phyloP scores from a whole-genome alignment of 2,329 filamentous ascomycete genomes.

The Neopestalotiopsis sp. region DNA sequence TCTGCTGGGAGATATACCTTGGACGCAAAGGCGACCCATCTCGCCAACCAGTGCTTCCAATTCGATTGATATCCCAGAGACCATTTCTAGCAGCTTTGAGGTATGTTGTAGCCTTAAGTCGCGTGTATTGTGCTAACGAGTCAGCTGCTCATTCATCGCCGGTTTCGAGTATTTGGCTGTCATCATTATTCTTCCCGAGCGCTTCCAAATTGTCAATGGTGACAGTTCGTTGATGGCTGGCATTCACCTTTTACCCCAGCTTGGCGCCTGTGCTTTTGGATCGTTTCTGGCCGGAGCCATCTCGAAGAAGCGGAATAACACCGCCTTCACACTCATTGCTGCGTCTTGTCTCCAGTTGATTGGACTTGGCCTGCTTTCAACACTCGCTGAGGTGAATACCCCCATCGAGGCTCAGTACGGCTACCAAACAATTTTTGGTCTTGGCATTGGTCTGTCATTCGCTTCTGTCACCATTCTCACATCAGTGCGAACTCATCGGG shows the following conservation, averaged over 20 bases:
- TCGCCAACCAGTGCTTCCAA: constrained; percentile 61
- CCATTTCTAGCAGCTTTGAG: constrained; percentile 57
- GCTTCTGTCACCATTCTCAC: constrained; percentile 63
- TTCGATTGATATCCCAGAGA: constrained; percentile 50
- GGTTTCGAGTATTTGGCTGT: constrained; percentile 63
- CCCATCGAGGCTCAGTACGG: constrained; percentile 52
- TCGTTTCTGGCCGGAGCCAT: constrained; percentile 60
- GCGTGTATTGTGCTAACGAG: constrained; percentile 6
- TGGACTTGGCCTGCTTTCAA: constrained; percentile 56
- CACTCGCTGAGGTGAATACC: constrained; percentile 38
- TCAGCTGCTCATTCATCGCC: constrained; percentile 59
- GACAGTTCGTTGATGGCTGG: constrained; percentile 59
- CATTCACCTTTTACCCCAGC: constrained; percentile 62
- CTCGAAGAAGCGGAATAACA: constrained; percentile 59
- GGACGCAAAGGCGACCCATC: constrained; percentile 39
- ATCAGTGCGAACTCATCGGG: constrained; percentile 53
- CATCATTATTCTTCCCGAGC: constrained; percentile 63
- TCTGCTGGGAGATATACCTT: constrained; percentile 56
- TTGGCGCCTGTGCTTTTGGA: constrained; percentile 60
- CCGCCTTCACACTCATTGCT: constrained; percentile 53
- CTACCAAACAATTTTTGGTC: constrained; percentile 60
- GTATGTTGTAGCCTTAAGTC: constrained; percentile 39
- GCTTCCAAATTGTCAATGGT: constrained; percentile 63
- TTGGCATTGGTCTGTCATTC: constrained; percentile 64
- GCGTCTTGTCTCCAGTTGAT: constrained; percentile 58